Base-by-base conservation (phyloP, 768 basidiomycete species). In the Amanita phalloides region DNA sequence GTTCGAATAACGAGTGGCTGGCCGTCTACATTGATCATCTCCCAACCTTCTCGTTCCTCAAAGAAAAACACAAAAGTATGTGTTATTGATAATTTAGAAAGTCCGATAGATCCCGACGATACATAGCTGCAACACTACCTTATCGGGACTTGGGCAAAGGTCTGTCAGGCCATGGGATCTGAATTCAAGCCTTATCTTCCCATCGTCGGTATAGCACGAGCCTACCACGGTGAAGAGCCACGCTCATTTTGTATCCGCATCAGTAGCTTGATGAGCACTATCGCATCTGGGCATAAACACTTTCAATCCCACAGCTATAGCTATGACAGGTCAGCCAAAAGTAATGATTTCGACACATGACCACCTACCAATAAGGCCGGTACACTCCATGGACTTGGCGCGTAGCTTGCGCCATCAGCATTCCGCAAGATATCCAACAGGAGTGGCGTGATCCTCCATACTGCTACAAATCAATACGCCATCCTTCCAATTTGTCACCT, bases 341-440 rank as follows among this genome's bases (percentile, higher is more conserved):
- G 6, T 20, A 32, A 32, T 32, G 5, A 28, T 17, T 10, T 13
- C n/a, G 4, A 3, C 9, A 13, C 7, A 10, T 30, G 37, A 21
- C 51, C 21, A 64, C 78, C 14, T 37, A 90, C 90, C 90, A 54
- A 90, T 85, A 20, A 91, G 69, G 6, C 87, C 87, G 0, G 88
- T 90, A 63, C 90, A 92, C 61, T 94, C 91, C 87, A 95, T 92
- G 0, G 89, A 87, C 61, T 92, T 90, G 38, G 81, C 77, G 21
- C 86, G 72, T 47, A 93, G 60, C 61, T 82, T 84, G 23, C 74
- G 5, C 78, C 77, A 39, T 81, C 82, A 9, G 86, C 84, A 45
- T 86, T 85, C 17, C 77, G 69, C 45, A 95, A 73, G 0, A 92
- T 84, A 51, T 80, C 82, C 55, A 93, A 62, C 20, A 92, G 64